A percentile compares a stretch with the other conserved stretches of the same genome.
These are phyloP conservation scores for Hymenotorrendiella dingleyae DNA, from an alignment of 2,329 filamentous ascomycete species.

Conservation along the genomic window DNA sequence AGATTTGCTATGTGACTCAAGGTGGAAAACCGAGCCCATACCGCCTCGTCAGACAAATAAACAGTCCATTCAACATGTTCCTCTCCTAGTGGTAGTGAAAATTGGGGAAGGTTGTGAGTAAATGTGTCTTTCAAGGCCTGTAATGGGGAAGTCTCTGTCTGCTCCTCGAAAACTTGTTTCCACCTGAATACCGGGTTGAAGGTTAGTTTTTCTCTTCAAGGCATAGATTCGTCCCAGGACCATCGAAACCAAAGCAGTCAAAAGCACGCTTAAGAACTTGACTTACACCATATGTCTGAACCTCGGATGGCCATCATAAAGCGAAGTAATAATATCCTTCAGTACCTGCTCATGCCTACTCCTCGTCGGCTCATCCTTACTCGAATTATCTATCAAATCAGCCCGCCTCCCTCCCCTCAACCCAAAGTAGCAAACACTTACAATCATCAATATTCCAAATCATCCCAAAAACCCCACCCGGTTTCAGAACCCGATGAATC, in stretches of 20 bases:
- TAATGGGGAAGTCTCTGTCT: conserved; percentile 47
- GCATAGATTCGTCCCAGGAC: too few species aligned
- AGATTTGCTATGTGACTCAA: conserved; percentile 63
- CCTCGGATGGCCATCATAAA: conserved; percentile 53
- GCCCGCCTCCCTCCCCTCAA: too few species aligned
- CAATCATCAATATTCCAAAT: conserved; percentile 74
- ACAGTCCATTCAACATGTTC: conserved; percentile 50
- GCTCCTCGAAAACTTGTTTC: conserved; percentile 57
- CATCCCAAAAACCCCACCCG: conserved; percentile 54
- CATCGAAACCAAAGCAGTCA: too few species aligned
- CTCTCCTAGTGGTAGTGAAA: conserved; percentile 56
- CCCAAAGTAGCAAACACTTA: conserved; percentile 38
- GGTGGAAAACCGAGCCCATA: conserved; percentile 61
- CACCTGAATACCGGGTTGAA: too few species aligned
- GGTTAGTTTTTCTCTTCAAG: too few species aligned
- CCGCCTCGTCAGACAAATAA: conserved; percentile 49
- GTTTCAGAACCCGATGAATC: conserved; percentile 60
- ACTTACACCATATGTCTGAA: conserved; percentile 61
- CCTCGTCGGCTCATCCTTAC: too few species aligned
- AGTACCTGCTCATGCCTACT: conserved; percentile 57
- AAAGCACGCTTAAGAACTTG: too few species aligned
- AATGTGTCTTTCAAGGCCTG: conserved; percentile 42
- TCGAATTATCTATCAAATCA: too few species aligned
- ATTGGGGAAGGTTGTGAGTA: conserved; percentile 38
- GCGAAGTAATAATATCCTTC: conserved; percentile 51